phyloP scores from a whole-genome alignment of 148 eudicot genomes.

The Rhododendron vialii region DNA sequence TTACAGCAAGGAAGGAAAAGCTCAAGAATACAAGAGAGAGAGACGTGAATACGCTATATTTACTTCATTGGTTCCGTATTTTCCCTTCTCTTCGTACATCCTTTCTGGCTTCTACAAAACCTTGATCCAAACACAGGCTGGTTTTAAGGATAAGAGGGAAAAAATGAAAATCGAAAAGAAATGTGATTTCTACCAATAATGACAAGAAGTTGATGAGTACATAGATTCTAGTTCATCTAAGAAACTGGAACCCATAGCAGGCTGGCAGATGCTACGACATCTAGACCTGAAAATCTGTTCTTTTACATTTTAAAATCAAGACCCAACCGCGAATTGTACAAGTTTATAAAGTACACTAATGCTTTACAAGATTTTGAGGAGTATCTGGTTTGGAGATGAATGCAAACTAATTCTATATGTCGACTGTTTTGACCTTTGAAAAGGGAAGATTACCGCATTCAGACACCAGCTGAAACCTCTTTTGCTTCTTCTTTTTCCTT shows the following conservation, averaged over 20 bases:
- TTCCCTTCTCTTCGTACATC: background rate
- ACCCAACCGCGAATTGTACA: slow-evolving; percentile 9
- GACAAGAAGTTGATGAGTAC: background rate
- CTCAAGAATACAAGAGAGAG: background rate
- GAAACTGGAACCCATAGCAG: background rate
- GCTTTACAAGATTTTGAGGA: slow-evolving; percentile 34
- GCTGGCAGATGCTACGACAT: background rate
- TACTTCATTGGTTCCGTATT: background rate
- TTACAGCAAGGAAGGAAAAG: background rate
- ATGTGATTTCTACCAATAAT: background rate
- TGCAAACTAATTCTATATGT: background rate
- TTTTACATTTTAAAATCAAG: background rate
- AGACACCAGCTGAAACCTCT: slow-evolving; percentile 59
- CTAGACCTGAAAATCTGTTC: slow-evolving; percentile 12
- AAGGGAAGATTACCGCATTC: background rate
- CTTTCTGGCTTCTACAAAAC: background rate
- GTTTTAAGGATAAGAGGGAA: background rate
- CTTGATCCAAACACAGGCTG: background rate
- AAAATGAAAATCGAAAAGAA: background rate
- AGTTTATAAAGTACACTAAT: slow-evolving; percentile 19
- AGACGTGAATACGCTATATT: background rate
- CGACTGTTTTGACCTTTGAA: too few relatives aligned
- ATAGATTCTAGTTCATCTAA: background rate
- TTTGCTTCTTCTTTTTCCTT: slow-evolving; percentile 33
- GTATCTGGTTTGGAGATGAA: slow-evolving; percentile 3